Evolutionary conservation across 768 basidiomycete species (phyloP), one percentile per base, ranked within the genome.

Genomic region (Galerina sulciceps): DNA sequence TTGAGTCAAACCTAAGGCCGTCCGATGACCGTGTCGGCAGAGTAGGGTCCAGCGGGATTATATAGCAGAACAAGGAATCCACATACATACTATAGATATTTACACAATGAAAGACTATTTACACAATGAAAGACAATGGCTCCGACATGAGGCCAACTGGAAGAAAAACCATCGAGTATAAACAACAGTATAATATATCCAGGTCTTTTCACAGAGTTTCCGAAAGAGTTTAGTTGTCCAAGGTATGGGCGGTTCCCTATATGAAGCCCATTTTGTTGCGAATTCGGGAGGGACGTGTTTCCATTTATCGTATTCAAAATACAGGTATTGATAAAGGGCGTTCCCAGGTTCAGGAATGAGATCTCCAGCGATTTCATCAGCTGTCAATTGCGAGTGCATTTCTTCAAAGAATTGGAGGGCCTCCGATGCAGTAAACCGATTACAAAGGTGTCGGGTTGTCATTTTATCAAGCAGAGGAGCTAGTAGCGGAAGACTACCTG

Each of bases 381-480:
- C 40, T 34, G 49, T 22, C 22, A 55, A 34, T n/a, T 53, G 20
- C 18, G 41, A 36, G 18, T 37, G 52, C 22, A 62, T 23, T 9
- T 60, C 23, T 42, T 70, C 67, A 20, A 74, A 65, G 53, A 73
- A 73, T 4, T 17, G 35, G 9, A 72, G 64, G 8, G 73, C 72
- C 37, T 69, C 61, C 1, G 52, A 34, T 18, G 73, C 69, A 1
- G 70, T 71, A 42, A 73, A 70, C 0, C 73, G 63, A 2, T 20
- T 26, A 0, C 31, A 6, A 8, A 74, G 37, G 22, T 72, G 45
- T 1, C 66, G 60, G 4, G 69, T 72, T 3, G 66, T 64, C 67
- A 74, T 69, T 36, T 45, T 58, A 44, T 74, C 73, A 1, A 74
- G 38, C 11, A 74, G 57, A 4, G 71, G 73, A 1, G 70, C 73